Evolutionary conservation across 2,329 filamentous ascomycete genomes (phyloP), one percentile per base, ranked within the genome.

Genomic region (Periconia macrospinosa): DNA sequence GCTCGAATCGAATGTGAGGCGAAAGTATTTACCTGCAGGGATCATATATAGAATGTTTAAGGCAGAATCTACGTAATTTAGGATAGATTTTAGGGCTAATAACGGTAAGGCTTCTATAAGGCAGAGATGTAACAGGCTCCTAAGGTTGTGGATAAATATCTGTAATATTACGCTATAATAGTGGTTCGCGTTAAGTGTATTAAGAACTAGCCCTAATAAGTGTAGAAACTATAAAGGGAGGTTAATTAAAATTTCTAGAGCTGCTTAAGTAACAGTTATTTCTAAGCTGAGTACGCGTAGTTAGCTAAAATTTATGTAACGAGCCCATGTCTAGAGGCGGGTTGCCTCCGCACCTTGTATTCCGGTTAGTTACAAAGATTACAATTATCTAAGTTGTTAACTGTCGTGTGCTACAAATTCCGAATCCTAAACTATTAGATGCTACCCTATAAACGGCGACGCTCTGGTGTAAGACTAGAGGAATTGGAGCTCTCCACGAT

Each of bases 161-260:
- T 27, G 23, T 8, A 27, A 8, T 27, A 8, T 8, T 5, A 8
- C 23, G 23, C 23, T 27, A 5, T 27, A 3, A 27, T 27, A 5
- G 3, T 27, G 23, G 23, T 5, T 27, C 23, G 23, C 8, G 3
- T 27, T 8, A 8, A 11, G 10, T 20, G 19, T 13, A n/a, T n/a
- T n/a, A 14, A 49, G 46, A 49, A 3, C 33, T 3, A 49, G 18
- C 46, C 46, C 46, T 27, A 49, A 30, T 41, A 30, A 19, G 30
- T 49, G 46, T 27, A 49, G 46, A 49, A 30, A 49, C 46, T 49
- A 30, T 30, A 49, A 49, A 15, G 46, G 46, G 41, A 49, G 15
- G 33, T 23, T 49, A 30, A 49, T 49, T 37, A 49, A 41, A 18
- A 30, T 27, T 27, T 49, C 46, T 18, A 49, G 46, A 49, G 46